Percentiles rank a stretch among this genome's conserved stretches.
Conservation (phyloP, 2,329 filamentous ascomycete genomes). For the Lomentospora prolificans region DNA sequence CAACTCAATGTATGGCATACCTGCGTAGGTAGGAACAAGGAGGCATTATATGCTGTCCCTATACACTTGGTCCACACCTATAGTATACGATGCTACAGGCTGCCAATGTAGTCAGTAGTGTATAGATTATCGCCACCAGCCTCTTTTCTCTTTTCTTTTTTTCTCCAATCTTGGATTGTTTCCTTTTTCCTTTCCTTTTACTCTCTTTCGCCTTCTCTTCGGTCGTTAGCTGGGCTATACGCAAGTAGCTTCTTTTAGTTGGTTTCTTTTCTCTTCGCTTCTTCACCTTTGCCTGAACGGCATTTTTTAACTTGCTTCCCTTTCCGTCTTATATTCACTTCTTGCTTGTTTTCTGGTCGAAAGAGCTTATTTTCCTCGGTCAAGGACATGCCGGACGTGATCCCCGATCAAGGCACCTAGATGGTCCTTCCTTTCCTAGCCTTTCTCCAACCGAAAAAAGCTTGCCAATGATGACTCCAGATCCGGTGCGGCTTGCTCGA, state of each 20-base stretch:
- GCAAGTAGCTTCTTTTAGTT: neutral
- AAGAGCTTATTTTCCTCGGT: constrained; percentile 16
- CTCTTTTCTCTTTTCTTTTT: neutral
- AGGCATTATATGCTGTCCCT: no score
- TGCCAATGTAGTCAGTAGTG: neutral
- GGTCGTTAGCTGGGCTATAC: neutral
- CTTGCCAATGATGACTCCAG: neutral
- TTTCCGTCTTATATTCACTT: neutral
- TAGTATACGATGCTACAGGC: no score
- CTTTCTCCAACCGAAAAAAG: neutral
- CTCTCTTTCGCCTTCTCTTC: neutral
- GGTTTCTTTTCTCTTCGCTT: constrained; percentile 6
- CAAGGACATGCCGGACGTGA: neutral
- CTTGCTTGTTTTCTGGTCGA: neutral
- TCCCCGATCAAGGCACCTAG: neutral
- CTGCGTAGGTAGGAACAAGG: neutral
- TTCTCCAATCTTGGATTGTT: neutral
- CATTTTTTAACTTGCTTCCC: neutral
- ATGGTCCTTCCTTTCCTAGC: neutral
- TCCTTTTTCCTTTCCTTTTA: neutral
- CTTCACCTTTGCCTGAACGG: neutral
- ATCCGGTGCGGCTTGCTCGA: neutral
- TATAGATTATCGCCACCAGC: neutral
- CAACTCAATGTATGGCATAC: no score
- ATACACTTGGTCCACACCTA: no score